Evolutionary conservation across 257 asterid species (phyloP).

Genomic region (Primulina huaijiensis): DNA sequence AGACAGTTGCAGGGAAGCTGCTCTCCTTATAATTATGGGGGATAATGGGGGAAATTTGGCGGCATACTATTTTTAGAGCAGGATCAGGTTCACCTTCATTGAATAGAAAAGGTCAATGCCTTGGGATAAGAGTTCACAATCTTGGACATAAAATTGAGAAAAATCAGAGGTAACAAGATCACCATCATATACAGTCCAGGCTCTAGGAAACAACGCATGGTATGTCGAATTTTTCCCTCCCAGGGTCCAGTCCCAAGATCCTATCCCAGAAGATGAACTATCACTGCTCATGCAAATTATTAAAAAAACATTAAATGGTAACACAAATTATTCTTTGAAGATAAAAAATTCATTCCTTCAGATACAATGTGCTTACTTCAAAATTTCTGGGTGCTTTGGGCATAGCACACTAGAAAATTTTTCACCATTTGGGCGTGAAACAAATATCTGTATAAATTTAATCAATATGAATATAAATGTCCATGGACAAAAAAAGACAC

Average conservation of each 20-base stretch:
- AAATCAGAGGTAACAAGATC: slow-evolving; percentile 12
- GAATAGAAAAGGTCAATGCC: slow-evolving; percentile 1
- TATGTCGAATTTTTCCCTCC: slow-evolving; percentile 66
- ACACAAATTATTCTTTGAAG: too few species aligned
- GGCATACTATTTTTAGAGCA: slow-evolving; percentile 47
- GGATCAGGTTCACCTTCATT: slow-evolving; percentile 56
- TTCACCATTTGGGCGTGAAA: slow-evolving; percentile 71
- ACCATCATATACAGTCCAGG: slow-evolving; percentile 99
- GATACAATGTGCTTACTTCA: slow-evolving; percentile 44
- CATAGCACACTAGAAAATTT: slow-evolving; percentile 75
- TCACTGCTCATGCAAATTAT: slow-evolving; percentile 55
- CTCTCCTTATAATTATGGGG: slow-evolving; percentile 60
- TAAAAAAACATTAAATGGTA: slow-evolving; percentile 21
- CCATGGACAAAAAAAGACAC: slow-evolving; percentile 12
- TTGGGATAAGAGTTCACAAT: slow-evolving; percentile 11
- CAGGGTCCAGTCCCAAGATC: slow-evolving; percentile 97
- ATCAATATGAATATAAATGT: slow-evolving; percentile 10
- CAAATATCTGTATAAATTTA: slow-evolving; percentile 62
- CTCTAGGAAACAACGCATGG: slow-evolving; percentile 94
- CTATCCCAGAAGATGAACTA: slow-evolving; percentile 69
- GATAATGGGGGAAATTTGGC: slow-evolving; percentile 52
- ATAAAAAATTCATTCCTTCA: background rate
- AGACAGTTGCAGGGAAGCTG: slow-evolving; percentile 52
- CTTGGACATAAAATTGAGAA: slow-evolving; percentile 5
- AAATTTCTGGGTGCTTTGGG: slow-evolving; percentile 51